Base-by-base conservation (phyloP, 352 stramenopile species). In the Pythium inflatum region DNA sequence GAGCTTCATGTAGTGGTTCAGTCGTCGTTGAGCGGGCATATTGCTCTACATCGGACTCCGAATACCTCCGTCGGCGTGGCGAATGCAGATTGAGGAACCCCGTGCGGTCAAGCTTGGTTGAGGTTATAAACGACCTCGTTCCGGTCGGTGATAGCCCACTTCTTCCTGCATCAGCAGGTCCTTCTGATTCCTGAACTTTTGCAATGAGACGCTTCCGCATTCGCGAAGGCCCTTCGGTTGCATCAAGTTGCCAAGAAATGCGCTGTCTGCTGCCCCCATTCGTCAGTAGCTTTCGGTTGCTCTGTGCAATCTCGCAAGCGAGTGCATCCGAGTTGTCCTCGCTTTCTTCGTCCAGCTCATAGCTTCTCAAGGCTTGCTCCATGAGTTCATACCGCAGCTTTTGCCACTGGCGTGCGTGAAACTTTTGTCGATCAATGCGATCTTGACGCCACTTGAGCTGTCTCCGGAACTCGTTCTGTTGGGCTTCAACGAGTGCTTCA, bases 391-490 rank as follows among this genome's bases (percentile, higher is more conserved):
- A 61, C 1, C 77, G 69, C 14, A 89, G 27, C 13, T 78, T 69
- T 33, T 81, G 54, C 84, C 82, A 89, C 57, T 92, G 79, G 0
- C 82, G 77, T 14, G 68, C 59, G 41, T 82, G 80, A 56, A 89
- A 92, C 50, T 92, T 90, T 27, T 90, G 79, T 7, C 82, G 71
- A 33, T 92, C 84, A 12, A 90, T 58, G 3, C 74, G 77, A 40
- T 90, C 81, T 82, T 92, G 84, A 18, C 74, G 74, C 84, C 84
- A 90, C 48, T 89, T 90, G 6, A 85, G 70, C 60, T 90, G 82
- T 1, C 81, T 73, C 24, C 75, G 72, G 34, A 89, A 87, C 48
- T 90, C 84, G 38, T 58, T 76, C 46, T 80, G 81, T 45, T 92
- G 80, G 0, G 70, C 54, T 11, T 71, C 70, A 8, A 78, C 53